A percentile compares a stretch with the other conserved stretches of the same genome.
Evolutionary conservation across 2,329 filamentous ascomycete genomes (phyloP).

Genomic region (Epichloe aotearoae): DNA sequence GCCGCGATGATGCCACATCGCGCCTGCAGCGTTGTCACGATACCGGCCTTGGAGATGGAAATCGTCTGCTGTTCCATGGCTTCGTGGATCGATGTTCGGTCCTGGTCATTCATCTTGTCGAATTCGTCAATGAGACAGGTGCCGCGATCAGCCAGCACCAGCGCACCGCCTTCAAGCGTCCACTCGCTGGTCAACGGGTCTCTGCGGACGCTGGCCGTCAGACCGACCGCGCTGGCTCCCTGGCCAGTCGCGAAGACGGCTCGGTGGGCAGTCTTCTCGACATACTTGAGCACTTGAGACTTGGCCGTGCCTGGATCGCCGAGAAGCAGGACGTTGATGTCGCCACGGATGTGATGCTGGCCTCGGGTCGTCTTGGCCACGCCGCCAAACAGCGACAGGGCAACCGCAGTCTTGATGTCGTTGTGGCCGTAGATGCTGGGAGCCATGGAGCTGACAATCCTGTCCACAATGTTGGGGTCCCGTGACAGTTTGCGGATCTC

Average conservation of each 20-base stretch:
- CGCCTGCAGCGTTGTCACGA: conserved; percentile 92
- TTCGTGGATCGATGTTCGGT: conserved; percentile 96
- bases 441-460: conserved; percentile 83
- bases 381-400: conserved; percentile 86
- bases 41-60: conserved; percentile 96
- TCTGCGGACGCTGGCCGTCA: conserved; percentile 89
- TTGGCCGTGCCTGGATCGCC: conserved; percentile 97
- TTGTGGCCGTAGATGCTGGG: conserved; percentile 95
- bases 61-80: conserved; percentile 99
- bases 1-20: conserved; percentile 93
- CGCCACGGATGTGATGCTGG: conserved; percentile 80
- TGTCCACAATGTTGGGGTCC: conserved; percentile 85
- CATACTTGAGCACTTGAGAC: conserved; percentile 93
- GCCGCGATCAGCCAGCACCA: conserved; percentile 88
- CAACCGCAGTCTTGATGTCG: conserved; percentile 94
- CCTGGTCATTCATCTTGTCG: conserved; percentile 99
- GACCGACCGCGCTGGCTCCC: conserved; percentile 91
- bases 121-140: conserved; percentile 98
- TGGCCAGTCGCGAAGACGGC: conserved; percentile 97
- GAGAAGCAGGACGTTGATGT: conserved; percentile 93
- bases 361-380: conserved; percentile 86
- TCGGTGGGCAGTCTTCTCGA: conserved; percentile 92
- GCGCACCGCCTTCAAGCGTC: conserved; percentile 90
- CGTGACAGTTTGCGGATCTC: conserved; percentile 77
- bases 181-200: conserved; percentile 94